Base-by-base conservation (phyloP, 1,139 yeast genomes). In the Sugiyamaella pinicola region DNA sequence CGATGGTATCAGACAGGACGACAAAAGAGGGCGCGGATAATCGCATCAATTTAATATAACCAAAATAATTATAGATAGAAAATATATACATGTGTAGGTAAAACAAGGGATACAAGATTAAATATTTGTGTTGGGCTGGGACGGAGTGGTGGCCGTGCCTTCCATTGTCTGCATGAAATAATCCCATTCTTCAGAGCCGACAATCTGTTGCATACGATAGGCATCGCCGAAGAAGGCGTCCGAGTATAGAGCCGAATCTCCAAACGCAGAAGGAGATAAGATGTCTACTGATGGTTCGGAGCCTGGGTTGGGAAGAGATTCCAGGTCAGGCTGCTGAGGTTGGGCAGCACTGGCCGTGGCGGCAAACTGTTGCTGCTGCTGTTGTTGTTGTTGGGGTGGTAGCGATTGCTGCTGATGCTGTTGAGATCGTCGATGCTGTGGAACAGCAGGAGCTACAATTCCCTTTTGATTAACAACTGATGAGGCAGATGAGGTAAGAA, bases 131-230 rank as follows among this genome's bases (percentile, higher is more conserved):
- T 35, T 34, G 12, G 42, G 37, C 28, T 24, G 18, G 3, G 38
- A 18, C 17, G 24, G 47, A 13, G 34, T n/a, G 5, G 51, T 44
- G 24, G 46, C 21, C 17, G 33, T 10, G n/a, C 38, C 54, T 17
- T 56, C 62, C 38, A 60, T 40, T 18, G 54, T 55, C 35, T 52
- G 55, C 62, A 62, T 58, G 39, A 62, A 54, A n/a, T 53, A 51
- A 31, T 62, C 65, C 65, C 65, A 62, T 39, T 61, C 63, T 18
- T 61, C 65, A 13, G 46, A 34, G 10, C 62, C 63, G 2, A 62
- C 61, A 9, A 58, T 52, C 49, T 58, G 59, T 40, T 54, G 58
- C 53, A 56, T 47, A 31, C 54, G 43, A 34, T 52, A 47, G 15
- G 52, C 50, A 38, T 55, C 59, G 12, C 55, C 55, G 47, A 53